Base-by-base conservation (phyloP, 1,284 basidiomycete genomes). In the Sporisorium iseilematis-ciliati region DNA sequence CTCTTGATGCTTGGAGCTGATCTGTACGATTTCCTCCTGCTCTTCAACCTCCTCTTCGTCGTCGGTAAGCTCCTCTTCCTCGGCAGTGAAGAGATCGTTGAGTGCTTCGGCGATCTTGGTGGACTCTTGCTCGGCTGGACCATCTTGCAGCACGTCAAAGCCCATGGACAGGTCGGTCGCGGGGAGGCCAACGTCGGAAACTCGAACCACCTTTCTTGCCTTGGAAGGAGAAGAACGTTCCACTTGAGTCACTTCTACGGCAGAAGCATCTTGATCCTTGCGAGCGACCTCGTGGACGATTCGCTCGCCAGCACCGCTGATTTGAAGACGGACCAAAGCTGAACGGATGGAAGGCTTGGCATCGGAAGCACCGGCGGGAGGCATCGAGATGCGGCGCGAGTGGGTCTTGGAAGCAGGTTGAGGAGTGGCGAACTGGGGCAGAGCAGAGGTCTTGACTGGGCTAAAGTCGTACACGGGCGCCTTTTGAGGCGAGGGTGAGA, bases 81-180 rank as follows among this genome's bases (percentile, higher is more conserved):
- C 74, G 14, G 65, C 68, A 4, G 55, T 54, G 53, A 76, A 76
- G 26, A 76, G 68, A 25, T 63, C 52, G 43, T 76, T 49, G 52
- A 76, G 61, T 3, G 74, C 74, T 4, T 51, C 51, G 1, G 68
- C 65, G 41, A 76, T 71, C 42, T 35, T 35, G 29, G 62, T 54
- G 18, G 56, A 59, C 2, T 65, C 65, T 20, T 42, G 52, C 52
- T 62, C 57, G 6, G 48, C 61, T 12, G 50, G 31, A 18, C 29
- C 46, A 23, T 65, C 59, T 21, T 70, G 53, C 14, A 70, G 48
- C 0, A 75, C 26, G 26, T 70, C 72, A 23, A 65, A 70, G 54
- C 72, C 72, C 63, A 70, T 66, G 8, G 72, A 75, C 4, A 62
- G 51, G 35, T 75, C 72, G 3, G 72, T 64, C 2, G 72, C 58